Evolutionary conservation across 1,284 basidiomycete genomes (phyloP).

Genomic region (Meripilus lineatus): DNA sequence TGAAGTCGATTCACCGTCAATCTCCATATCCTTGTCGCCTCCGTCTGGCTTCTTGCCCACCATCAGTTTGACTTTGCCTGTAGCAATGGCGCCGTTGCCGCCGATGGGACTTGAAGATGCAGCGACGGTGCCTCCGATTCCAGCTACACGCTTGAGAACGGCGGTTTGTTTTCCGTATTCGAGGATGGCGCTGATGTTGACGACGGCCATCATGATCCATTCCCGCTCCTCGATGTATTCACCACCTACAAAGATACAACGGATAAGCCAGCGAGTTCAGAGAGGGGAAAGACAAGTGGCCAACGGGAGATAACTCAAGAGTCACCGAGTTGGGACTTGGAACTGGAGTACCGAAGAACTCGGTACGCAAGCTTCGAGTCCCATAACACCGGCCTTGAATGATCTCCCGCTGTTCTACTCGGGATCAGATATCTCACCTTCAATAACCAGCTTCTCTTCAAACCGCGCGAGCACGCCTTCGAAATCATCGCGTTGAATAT

Average conservation of each 20-base stretch:
- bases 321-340: too few species aligned
- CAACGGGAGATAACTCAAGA: not conserved
- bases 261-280: constrained; percentile 3
- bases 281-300: not conserved
- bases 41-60: constrained; percentile 31
- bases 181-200: constrained; percentile 79
- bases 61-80: constrained; percentile 30
- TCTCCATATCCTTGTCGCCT: constrained; percentile 64
- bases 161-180: constrained; percentile 85
- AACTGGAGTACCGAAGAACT: not conserved
- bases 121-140: constrained; percentile 29
- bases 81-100: constrained; percentile 13
- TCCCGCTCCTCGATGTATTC: constrained; percentile 68
- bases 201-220: constrained; percentile 93
- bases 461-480: constrained; percentile 76
- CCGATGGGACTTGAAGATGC: constrained; percentile 15
- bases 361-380: not conserved
- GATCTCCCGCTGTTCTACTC: not conserved
- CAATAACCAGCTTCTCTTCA: constrained; percentile 80
- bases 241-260: constrained; percentile 15
- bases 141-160: constrained; percentile 58
- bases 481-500: constrained; percentile 92
- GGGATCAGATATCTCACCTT: constrained; percentile 33
- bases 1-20: constrained; percentile 41
- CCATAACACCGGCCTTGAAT: not conserved